A percentile compares a stretch with the other conserved stretches of the same genome.
Conservation (phyloP, 1,284 basidiomycete genomes). For the Irpex sp. region DNA sequence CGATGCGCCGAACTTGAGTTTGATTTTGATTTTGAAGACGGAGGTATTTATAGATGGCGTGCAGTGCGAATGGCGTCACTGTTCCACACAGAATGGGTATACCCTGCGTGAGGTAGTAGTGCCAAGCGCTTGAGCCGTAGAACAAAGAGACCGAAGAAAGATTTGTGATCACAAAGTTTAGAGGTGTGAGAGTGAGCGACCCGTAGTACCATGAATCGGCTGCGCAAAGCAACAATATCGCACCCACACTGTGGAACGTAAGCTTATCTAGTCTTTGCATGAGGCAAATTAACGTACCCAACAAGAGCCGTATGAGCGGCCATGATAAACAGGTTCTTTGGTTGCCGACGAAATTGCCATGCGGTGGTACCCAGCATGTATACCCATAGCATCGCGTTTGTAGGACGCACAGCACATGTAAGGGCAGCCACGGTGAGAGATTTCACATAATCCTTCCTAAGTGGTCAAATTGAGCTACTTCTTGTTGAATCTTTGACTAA, state of each 20-base stretch:
- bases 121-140: conserved; percentile 85
- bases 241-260: conserved; percentile 29
- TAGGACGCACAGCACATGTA: conserved; percentile 82
- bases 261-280: not conserved
- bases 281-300: conserved; percentile 36
- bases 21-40: conserved; percentile 13
- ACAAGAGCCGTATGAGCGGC: conserved; percentile 34
- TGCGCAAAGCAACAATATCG: conserved; percentile 37
- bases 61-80: conserved; percentile 66
- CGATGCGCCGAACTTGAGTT: conserved; percentile 38
- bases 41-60: conserved; percentile 48
- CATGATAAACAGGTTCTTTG: conserved; percentile 28
- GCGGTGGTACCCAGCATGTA: conserved; percentile 59
- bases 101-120: conserved; percentile 88
- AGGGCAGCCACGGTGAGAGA: conserved; percentile 62
- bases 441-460: conserved; percentile 28
- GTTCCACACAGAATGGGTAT: conserved; percentile 81
- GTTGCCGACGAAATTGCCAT: conserved; percentile 40
- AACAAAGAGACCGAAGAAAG: conserved; percentile 85
- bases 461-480: not conserved
- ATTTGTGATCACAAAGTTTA: conserved; percentile 82
- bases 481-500: not conserved
- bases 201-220: conserved; percentile 75
- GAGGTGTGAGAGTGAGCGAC: conserved; percentile 67
- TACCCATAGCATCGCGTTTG: conserved; percentile 83